Evolutionary conservation across 148 eudicot species (phyloP).

Genomic region (Polygonum maritimum): DNA sequence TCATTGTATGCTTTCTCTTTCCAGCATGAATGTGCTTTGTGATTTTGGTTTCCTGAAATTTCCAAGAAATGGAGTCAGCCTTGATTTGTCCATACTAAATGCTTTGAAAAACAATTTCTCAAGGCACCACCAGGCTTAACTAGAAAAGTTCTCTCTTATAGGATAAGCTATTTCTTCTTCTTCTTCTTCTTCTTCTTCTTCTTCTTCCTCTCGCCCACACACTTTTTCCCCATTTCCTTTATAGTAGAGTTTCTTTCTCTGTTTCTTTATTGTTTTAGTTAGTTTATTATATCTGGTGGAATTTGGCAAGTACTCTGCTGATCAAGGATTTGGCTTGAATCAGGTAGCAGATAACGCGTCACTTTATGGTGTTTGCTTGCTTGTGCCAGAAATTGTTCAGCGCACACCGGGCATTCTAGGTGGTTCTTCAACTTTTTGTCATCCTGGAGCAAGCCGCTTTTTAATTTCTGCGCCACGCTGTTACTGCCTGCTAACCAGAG

Average conservation of each 20-base stretch:
- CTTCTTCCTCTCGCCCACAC: neutral
- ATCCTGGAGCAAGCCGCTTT: constrained; percentile 51
- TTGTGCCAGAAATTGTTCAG: constrained; percentile 88
- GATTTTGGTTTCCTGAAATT: neutral
- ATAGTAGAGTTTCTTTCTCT: neutral
- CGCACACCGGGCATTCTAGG: constrained; percentile 65
- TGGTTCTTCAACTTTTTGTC: constrained; percentile 42
- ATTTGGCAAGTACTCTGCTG: constrained; percentile 7
- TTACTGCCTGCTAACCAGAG: constrained; percentile 83
- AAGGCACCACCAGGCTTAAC: neutral
- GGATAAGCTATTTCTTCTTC: neutral
- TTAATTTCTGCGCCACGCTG: constrained; percentile 95
- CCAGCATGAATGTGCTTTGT: neutral
- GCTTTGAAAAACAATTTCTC: neutral
- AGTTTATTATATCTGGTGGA: neutral
- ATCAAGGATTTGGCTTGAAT: constrained; percentile 16
- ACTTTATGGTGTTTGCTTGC: constrained; percentile 93
- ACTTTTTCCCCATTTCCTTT: neutral
- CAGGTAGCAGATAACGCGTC: constrained; percentile 92
- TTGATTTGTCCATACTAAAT: neutral
- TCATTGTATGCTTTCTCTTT: neutral
- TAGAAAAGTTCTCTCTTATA: neutral
- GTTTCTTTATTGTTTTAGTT: neutral
- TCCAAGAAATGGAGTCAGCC: neutral
- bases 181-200: neutral